phyloP scores from a whole-genome alignment of 2,329 filamentous ascomycete genomes.

The Aspergillus pseudoterreus region DNA sequence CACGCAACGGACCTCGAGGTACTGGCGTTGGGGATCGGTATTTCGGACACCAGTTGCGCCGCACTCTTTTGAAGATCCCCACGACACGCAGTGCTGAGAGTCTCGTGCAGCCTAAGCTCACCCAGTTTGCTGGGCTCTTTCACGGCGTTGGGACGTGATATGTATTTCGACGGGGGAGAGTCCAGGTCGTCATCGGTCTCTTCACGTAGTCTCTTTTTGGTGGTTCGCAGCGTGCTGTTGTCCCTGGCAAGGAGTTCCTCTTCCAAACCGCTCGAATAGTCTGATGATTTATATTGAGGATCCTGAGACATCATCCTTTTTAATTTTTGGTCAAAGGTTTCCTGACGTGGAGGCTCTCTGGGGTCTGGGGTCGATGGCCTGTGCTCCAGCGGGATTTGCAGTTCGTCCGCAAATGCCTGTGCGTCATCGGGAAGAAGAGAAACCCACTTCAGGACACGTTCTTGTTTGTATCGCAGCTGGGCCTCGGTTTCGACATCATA shows the following conservation, averaged over 20 bases:
- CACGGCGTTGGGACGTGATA: background rate
- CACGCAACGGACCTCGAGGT: too few relatives aligned
- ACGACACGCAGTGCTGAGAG: too few relatives aligned
- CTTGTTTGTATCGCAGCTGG: background rate
- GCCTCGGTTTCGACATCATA: background rate
- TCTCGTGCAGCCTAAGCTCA: background rate
- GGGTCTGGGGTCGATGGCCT: too few relatives aligned
- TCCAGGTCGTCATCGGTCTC: slow-evolving; percentile 1
- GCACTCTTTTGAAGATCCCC: too few relatives aligned
- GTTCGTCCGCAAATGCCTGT: background rate
- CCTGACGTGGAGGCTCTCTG: too few relatives aligned
- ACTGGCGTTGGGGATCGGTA: too few relatives aligned
- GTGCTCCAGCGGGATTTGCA: background rate
- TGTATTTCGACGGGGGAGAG: background rate
- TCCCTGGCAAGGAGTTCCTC: background rate
- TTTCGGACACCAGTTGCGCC: too few relatives aligned
- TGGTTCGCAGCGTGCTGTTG: background rate
- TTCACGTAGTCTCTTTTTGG: slow-evolving; percentile 13
- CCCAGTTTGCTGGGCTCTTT: background rate
- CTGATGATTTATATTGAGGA: too few relatives aligned
- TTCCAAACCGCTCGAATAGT: too few relatives aligned
- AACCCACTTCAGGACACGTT: background rate
- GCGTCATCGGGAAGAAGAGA: background rate
- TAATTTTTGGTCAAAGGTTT: too few relatives aligned
- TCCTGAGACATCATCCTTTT: too few relatives aligned